phyloP scores from a whole-genome alignment of 208 protist species.

The Leishmania braziliensis region DNA sequence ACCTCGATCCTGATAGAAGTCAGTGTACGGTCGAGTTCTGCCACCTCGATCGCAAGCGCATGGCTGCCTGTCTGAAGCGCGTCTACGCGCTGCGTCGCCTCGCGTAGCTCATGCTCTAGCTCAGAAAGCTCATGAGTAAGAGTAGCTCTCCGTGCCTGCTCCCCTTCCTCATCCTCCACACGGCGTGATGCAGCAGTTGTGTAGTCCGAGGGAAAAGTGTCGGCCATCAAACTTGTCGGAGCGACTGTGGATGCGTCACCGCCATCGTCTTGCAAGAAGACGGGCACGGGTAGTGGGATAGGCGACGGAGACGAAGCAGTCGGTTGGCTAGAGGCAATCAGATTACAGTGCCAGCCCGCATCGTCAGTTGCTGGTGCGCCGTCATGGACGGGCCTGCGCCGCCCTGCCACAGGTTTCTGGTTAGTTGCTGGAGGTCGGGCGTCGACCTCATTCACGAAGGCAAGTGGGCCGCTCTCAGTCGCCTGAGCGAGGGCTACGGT shows the following conservation, averaged over 20 bases:
- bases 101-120: conserved; percentile 5
- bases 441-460: neutral
- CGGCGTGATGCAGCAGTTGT: neutral
- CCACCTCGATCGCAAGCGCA: conserved; percentile 10
- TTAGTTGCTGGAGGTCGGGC: neutral
- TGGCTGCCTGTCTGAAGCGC: conserved; percentile 15
- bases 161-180: neutral
- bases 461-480: neutral
- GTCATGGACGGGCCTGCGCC: neutral
- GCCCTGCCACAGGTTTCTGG: neutral
- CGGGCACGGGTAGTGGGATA: neutral
- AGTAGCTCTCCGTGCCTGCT: neutral
- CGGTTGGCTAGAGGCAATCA: neutral
- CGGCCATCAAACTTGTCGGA: neutral
- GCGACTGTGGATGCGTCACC: neutral
- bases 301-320: neutral
- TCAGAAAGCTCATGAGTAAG: conserved; percentile 9
- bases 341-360: neutral
- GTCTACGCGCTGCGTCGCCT: conserved; percentile 13
- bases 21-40: conserved; percentile 8
- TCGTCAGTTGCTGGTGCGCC: neutral
- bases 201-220: neutral
- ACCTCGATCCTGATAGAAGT: conserved; percentile 10
- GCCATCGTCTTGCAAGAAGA: conserved; percentile 10
- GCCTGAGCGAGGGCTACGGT: neutral